These are phyloP conservation scores for Globisporangium megalacanthum DNA, from an alignment of 352 stramenopile species.

Conservation along the genomic window DNA sequence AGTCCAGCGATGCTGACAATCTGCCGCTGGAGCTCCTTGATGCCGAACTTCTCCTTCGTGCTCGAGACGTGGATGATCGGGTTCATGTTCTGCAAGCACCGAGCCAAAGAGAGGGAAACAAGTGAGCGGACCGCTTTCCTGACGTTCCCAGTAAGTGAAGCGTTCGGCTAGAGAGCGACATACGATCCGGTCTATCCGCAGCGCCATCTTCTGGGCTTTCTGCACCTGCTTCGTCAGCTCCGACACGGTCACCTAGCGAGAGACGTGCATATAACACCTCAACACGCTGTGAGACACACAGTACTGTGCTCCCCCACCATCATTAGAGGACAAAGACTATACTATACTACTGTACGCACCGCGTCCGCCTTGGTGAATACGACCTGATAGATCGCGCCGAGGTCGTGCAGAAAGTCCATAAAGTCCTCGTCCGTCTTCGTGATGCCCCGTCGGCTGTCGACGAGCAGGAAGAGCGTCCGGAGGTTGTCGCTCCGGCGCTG, in stretches of 20 bases:
- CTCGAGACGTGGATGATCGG: slow-evolving; percentile 75
- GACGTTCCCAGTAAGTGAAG: not conserved
- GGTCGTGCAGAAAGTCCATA: slow-evolving; percentile 80
- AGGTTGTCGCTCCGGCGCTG: slow-evolving; percentile 67
- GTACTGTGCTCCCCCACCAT: not conserved
- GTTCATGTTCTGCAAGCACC: slow-evolving; percentile 61
- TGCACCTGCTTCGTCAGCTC: slow-evolving; percentile 48
- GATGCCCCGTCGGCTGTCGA: slow-evolving; percentile 78
- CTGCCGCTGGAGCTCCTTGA: slow-evolving; percentile 73
- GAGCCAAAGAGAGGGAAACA: not conserved
- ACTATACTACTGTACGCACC: slow-evolving; percentile 6
- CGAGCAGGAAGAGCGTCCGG: slow-evolving; percentile 63
- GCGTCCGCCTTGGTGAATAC: slow-evolving; percentile 90
- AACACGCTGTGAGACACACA: not conserved
- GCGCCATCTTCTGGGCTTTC: slow-evolving; percentile 39
- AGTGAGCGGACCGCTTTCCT: not conserved
- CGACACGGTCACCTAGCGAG: slow-evolving; percentile 21
- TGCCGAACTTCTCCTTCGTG: slow-evolving; percentile 69
- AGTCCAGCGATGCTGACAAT: slow-evolving; percentile 60
- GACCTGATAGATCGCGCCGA: slow-evolving; percentile 83
- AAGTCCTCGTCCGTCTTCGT: slow-evolving; percentile 79
- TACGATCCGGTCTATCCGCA: slow-evolving; percentile 51
- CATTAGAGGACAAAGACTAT: not conserved
- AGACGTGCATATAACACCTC: not conserved
- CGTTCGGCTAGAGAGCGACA: not conserved